Percentiles rank a stretch among this genome's conserved stretches.
phyloP scores from a whole-genome alignment of 1,139 yeast species.

The Nakaseomyces nivariensis region DNA sequence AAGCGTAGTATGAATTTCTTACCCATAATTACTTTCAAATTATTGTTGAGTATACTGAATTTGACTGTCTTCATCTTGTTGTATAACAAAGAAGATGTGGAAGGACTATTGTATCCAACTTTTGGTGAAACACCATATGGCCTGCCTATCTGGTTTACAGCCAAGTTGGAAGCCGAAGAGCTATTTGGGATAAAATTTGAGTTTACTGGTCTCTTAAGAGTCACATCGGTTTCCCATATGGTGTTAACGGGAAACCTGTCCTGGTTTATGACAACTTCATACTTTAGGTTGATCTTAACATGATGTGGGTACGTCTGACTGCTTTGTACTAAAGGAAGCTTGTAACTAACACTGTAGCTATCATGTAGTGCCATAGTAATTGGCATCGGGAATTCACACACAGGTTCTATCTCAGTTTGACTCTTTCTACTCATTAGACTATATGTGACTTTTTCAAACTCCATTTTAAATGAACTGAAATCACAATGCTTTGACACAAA shows the following conservation, averaged over 20 bases:
- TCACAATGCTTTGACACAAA: slow-evolving; percentile 10
- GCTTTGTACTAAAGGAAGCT: slow-evolving; percentile 15
- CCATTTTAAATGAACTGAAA: slow-evolving; percentile 6
- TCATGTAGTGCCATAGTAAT: slow-evolving; percentile 18
- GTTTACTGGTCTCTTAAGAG: slow-evolving; percentile 14
- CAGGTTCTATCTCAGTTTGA: slow-evolving; percentile 16
- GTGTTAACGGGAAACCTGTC: slow-evolving; percentile 18
- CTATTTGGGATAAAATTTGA: slow-evolving; percentile 5
- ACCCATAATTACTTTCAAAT: slow-evolving; percentile 15
- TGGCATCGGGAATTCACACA: slow-evolving; percentile 18
- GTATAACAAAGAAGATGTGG: slow-evolving; percentile 16
- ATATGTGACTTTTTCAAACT: slow-evolving; percentile 14
- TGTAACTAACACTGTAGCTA: slow-evolving; percentile 23
- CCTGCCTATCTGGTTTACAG: not conserved
- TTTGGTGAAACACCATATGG: slow-evolving; percentile 6
- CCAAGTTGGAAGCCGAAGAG: slow-evolving; percentile 7
- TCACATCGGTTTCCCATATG: slow-evolving; percentile 28
- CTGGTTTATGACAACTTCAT: slow-evolving; percentile 9
- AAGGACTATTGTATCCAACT: slow-evolving; percentile 9
- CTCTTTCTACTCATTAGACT: slow-evolving; percentile 19
- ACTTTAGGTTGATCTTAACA: slow-evolving; percentile 20
- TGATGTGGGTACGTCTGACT: slow-evolving; percentile 15
- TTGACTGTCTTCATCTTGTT: slow-evolving; percentile 19
- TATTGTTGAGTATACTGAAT: slow-evolving; percentile 19
- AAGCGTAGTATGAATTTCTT: slow-evolving; percentile 19